Evolutionary conservation across 1,139 yeast species (phyloP).

Genomic region (Saccharomyces hybrid): DNA sequence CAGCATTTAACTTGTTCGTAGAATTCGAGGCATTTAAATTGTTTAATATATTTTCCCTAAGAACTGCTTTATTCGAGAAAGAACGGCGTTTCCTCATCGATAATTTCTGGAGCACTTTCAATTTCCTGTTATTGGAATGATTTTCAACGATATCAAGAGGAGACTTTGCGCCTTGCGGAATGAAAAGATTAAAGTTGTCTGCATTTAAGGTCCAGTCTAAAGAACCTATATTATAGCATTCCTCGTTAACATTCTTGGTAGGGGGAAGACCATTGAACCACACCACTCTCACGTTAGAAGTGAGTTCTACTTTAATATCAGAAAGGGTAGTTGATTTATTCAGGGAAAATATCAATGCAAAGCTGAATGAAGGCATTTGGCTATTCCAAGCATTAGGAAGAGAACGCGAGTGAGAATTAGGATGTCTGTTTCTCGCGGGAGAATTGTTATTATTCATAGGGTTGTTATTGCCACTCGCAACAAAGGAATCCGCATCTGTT

Average conservation of each 20-base stretch:
- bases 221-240: slow-evolving; percentile 40
- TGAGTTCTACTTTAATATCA: slow-evolving; percentile 25
- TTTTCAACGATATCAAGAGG: slow-evolving; percentile 14
- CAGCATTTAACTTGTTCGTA: slow-evolving; percentile 34
- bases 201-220: slow-evolving; percentile 41
- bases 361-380: slow-evolving; percentile 20
- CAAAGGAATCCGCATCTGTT: background rate
- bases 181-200: slow-evolving; percentile 41
- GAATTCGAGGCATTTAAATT: background rate
- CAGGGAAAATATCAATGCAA: slow-evolving; percentile 23
- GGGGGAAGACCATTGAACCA: slow-evolving; percentile 51
- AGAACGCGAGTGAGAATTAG: background rate
- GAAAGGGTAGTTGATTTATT: slow-evolving; percentile 22
- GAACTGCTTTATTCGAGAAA: background rate
- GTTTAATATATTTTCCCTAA: background rate
- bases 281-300: slow-evolving; percentile 31
- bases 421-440: background rate
- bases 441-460: background rate
- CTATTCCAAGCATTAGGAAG: background rate
- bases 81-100: slow-evolving; percentile 4
- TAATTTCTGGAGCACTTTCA: slow-evolving; percentile 14
- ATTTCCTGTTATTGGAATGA: slow-evolving; percentile 6
- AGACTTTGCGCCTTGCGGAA: slow-evolving; percentile 22
- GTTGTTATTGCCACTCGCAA: background rate
- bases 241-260: slow-evolving; percentile 34